A percentile compares a stretch with the other conserved stretches of the same genome.
Conservation (phyloP, 2,329 filamentous ascomycete genomes). For the Trichoderma polysporum region DNA sequence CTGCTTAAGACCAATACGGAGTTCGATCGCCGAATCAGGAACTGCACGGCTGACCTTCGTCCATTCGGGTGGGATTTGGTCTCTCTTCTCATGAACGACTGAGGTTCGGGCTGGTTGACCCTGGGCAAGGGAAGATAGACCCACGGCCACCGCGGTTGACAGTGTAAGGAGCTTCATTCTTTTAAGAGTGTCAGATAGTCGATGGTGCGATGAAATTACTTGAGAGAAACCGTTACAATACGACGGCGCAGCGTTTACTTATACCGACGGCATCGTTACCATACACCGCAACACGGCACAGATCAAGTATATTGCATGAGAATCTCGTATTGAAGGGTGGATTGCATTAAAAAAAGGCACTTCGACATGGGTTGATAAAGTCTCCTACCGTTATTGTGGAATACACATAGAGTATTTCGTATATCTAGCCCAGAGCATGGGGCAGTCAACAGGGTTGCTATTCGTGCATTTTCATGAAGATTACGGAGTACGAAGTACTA, state of each 20-base stretch:
- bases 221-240: background rate
- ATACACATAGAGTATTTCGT: background rate
- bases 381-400: too few relatives aligned
- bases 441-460: background rate
- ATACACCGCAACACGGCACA: background rate
- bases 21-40: slow-evolving; percentile 20
- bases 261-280: background rate
- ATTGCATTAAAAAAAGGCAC: background rate
- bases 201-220: background rate
- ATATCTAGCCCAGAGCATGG: background rate
- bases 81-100: slow-evolving; percentile 24
- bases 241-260: background rate
- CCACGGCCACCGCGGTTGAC: background rate
- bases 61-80: slow-evolving; percentile 24
- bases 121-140: background rate
- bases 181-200: too few relatives aligned
- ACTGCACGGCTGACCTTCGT: slow-evolving; percentile 21
- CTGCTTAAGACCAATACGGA: slow-evolving; percentile 25
- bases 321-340: background rate
- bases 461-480: background rate
- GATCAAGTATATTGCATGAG: background rate
- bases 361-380: background rate
- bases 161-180: background rate
- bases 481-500: background rate
- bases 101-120: background rate